These are phyloP conservation scores for Apostasia shenzhenica DNA, from an alignment of 106 monocot species.

Conservation along the genomic window DNA sequence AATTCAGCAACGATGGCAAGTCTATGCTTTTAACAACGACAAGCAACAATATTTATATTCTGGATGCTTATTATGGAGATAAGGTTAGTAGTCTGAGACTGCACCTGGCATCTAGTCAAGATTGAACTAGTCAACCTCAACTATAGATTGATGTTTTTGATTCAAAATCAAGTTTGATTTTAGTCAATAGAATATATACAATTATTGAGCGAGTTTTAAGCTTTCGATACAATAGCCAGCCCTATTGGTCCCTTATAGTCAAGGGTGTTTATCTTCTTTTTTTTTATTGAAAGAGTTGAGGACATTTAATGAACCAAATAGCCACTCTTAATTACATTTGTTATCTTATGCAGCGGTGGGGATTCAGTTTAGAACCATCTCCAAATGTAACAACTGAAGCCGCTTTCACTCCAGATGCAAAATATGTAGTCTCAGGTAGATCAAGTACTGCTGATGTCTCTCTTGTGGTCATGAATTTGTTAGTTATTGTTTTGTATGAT, in stretches of 20 bases:
- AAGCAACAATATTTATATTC: slow-evolving; percentile 84
- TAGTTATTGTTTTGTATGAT: too few species aligned
- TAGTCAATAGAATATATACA: too few species aligned
- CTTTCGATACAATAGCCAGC: too few species aligned
- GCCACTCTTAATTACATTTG: neutral
- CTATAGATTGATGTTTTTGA: too few species aligned
- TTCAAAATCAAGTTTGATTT: too few species aligned
- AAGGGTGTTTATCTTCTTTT: too few species aligned
- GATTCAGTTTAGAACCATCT: slow-evolving; percentile 87
- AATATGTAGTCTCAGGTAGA: slow-evolving; percentile 85
- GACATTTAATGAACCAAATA: too few species aligned
- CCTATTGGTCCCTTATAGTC: too few species aligned
- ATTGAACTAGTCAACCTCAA: too few species aligned
- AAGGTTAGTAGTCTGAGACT: slow-evolving; percentile 42
- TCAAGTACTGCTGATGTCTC: neutral
- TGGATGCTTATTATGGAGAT: slow-evolving; percentile 96
- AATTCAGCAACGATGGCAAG: slow-evolving; percentile 98
- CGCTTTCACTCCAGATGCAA: slow-evolving; percentile 95
- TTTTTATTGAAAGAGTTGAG: too few species aligned
- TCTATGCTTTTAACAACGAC: slow-evolving; percentile 98
- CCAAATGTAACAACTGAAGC: slow-evolving; percentile 69
- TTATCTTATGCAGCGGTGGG: slow-evolving; percentile 52
- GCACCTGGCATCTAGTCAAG: too few species aligned
- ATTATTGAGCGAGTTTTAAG: too few species aligned
- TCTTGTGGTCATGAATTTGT: neutral